Conservation (phyloP, 2,329 filamentous ascomycete species). For the Penicillium sp. region DNA sequence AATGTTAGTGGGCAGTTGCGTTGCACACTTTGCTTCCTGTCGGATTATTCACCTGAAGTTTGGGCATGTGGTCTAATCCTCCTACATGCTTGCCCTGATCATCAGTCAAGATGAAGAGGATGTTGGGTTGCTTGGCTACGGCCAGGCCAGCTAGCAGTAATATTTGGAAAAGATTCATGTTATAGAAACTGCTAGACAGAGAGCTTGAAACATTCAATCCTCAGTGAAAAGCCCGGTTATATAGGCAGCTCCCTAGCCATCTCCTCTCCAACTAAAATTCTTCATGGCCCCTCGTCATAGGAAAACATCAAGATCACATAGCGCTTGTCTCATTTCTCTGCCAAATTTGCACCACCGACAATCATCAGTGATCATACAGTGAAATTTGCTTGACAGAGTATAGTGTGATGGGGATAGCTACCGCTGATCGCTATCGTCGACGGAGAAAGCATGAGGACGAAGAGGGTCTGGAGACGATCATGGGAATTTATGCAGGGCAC, state of each 20-base stretch:
- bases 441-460: neutral
- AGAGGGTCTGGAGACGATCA: slow-evolving; percentile 7
- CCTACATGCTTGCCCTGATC: slow-evolving; percentile 57
- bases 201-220: neutral
- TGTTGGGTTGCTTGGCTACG: slow-evolving; percentile 48
- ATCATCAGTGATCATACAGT: slow-evolving; percentile 10
- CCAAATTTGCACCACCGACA: slow-evolving; percentile 15
- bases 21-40: too few relatives aligned
- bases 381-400: slow-evolving; percentile 1
- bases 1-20: slow-evolving; percentile 28
- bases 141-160: slow-evolving; percentile 15
- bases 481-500: neutral
- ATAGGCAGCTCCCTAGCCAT: neutral
- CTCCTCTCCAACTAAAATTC: neutral
- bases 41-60: slow-evolving; percentile 20
- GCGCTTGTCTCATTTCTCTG: slow-evolving; percentile 22
- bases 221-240: neutral
- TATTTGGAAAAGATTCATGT: slow-evolving; percentile 13
- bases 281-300: neutral
- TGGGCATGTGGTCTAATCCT: slow-evolving; percentile 55
- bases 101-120: slow-evolving; percentile 68
- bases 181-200: neutral
- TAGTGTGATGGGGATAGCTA: slow-evolving; percentile 1
- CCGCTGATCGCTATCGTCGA: slow-evolving; percentile 4
- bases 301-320: neutral